These are phyloP conservation scores for Trichophaea hybrida DNA, from an alignment of 2,329 filamentous ascomycete species.

Conservation along the genomic window DNA sequence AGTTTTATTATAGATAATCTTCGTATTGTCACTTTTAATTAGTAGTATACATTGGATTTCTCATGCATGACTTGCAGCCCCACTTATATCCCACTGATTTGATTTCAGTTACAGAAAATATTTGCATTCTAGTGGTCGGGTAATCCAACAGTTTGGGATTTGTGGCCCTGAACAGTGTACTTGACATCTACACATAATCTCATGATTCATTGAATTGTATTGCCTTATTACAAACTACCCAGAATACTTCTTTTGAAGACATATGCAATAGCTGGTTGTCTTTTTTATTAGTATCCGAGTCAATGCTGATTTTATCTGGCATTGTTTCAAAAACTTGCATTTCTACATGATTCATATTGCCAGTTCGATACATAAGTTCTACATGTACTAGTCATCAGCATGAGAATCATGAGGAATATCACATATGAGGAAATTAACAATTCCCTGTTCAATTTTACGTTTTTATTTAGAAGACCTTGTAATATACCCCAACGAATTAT, in stretches of 20 bases:
- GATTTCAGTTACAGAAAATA: not conserved
- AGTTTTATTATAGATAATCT: not conserved
- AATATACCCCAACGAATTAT: too few relatives aligned
- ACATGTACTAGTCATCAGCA: too few relatives aligned
- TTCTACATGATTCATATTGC: too few relatives aligned
- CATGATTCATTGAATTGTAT: not conserved
- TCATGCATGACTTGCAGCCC: constrained; percentile 5
- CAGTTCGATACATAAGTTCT: too few relatives aligned
- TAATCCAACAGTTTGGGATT: not conserved
- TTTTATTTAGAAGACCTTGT: too few relatives aligned
- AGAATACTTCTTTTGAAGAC: not conserved
- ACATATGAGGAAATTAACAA: too few relatives aligned
- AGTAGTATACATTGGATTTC: constrained; percentile 2
- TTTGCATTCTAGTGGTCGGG: not conserved
- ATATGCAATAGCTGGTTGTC: not conserved
- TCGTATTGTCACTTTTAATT: not conserved
- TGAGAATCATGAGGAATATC: too few relatives aligned
- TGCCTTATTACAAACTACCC: not conserved
- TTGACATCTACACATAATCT: not conserved
- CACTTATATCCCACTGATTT: constrained; percentile 3
- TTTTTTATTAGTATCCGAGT: too few relatives aligned
- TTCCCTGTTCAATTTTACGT: too few relatives aligned
- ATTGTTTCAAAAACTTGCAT: too few relatives aligned
- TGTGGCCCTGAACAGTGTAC: not conserved
- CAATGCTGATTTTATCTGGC: too few relatives aligned